Conservation (phyloP, 441 rosid genomes). For the Lepidium campestre region DNA sequence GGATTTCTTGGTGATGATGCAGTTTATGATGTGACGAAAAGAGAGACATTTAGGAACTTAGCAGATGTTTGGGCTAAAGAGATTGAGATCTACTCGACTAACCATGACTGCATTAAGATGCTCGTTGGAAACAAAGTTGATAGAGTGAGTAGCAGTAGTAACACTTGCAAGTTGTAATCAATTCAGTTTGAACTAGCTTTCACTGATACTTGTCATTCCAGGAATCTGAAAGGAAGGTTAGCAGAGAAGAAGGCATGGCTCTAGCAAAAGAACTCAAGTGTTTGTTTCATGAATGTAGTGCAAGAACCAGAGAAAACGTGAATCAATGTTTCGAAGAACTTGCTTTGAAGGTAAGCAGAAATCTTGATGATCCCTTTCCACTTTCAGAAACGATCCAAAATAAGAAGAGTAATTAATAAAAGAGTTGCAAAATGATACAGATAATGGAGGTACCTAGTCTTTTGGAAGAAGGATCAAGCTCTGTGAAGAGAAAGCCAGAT, state of each 20-base stretch:
- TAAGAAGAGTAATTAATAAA: neutral
- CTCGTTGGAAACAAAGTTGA: constrained; percentile 81
- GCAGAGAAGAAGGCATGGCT: constrained; percentile 53
- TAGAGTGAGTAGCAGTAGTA: constrained; percentile 35
- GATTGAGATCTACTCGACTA: constrained; percentile 60
- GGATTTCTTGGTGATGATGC: constrained; percentile 14
- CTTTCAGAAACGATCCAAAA: neutral
- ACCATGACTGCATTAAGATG: constrained; percentile 63
- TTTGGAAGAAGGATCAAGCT: constrained; percentile 74
- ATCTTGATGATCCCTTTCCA: constrained; percentile 6
- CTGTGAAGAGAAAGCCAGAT: constrained; percentile 58
- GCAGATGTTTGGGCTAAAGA: constrained; percentile 76
- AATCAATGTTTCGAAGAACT: constrained; percentile 63
- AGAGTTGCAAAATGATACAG: constrained; percentile 29
- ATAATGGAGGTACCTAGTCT: constrained; percentile 91
- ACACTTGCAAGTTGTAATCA: neutral
- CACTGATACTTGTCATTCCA: constrained; percentile 13
- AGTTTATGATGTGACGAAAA: constrained; percentile 72
- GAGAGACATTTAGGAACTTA: constrained; percentile 60
- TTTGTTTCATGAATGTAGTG: constrained; percentile 65
- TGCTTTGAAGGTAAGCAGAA: constrained; percentile 44
- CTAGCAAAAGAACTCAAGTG: constrained; percentile 57
- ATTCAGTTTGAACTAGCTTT: neutral
- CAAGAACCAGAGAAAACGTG: constrained; percentile 59
- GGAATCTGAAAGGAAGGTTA: constrained; percentile 66